phyloP scores from a whole-genome alignment of 1,284 basidiomycete genomes.

The Ceratorhiza oryzae-sativae region DNA sequence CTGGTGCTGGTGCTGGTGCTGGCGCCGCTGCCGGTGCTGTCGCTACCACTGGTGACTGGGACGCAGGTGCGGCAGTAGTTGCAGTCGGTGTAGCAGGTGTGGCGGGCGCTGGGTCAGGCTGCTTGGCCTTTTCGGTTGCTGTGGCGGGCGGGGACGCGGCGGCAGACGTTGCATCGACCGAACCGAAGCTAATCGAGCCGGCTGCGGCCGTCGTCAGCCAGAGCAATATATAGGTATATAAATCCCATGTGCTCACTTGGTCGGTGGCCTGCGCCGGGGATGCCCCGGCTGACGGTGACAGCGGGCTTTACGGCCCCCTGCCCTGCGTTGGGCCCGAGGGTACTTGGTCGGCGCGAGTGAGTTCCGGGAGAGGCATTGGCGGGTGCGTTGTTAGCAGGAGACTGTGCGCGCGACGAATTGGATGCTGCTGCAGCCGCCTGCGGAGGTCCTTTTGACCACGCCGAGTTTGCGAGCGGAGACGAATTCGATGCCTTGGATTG shows the following conservation, averaged over 20 bases:
- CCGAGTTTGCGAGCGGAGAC: constrained; percentile 25
- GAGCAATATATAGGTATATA: not conserved
- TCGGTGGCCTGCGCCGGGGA: constrained; percentile 28
- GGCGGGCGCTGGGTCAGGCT: constrained; percentile 1
- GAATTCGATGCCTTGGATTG: constrained; percentile 28
- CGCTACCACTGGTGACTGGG: not conserved
- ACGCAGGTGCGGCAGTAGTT: not conserved
- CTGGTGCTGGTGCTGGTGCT: not conserved
- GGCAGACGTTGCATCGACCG: constrained; percentile 10
- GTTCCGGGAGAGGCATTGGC: not conserved
- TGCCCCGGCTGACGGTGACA: constrained; percentile 4
- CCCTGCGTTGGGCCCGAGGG: constrained; percentile 5
- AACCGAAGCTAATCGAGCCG: constrained; percentile 28
- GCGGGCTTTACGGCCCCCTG: constrained; percentile 24
- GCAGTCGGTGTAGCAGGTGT: not conserved
- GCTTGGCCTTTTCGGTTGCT: constrained; percentile 29
- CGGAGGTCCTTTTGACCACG: constrained; percentile 25
- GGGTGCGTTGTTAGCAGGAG: constrained; percentile 28
- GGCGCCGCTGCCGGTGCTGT: not conserved
- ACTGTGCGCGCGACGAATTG: constrained; percentile 30
- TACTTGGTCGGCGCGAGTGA: constrained; percentile 18
- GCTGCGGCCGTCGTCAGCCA: not conserved
- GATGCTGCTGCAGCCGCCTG: not conserved
- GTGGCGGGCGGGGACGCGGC: constrained; percentile 8
- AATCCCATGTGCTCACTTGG: not conserved